Percentiles rank a stretch among this genome's conserved stretches.
Conservation (phyloP, 164 flowering plant genomes). For the Stephania yunnanensis region DNA sequence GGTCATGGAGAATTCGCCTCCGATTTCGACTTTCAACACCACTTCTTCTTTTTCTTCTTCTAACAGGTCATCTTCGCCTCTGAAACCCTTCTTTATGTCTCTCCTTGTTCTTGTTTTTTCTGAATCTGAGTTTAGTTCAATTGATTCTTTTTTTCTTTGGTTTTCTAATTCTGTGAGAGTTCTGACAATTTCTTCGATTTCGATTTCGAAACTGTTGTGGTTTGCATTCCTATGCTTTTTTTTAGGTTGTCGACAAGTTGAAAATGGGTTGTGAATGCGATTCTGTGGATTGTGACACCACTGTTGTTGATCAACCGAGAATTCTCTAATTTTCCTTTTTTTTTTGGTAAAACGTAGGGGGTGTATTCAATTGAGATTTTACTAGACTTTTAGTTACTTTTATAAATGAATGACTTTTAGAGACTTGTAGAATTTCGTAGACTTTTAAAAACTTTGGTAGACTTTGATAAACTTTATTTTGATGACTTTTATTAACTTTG, state of each 20-base stretch:
- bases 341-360: not conserved
- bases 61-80: slow-evolving; percentile 19
- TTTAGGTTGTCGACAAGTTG: not conserved
- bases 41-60: slow-evolving; percentile 14
- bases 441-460: too few species aligned
- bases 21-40: slow-evolving; percentile 10
- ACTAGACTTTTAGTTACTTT: too few species aligned
- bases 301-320: too few species aligned
- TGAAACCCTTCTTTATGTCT: not conserved
- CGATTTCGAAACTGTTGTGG: too few species aligned
- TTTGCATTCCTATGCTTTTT: too few species aligned
- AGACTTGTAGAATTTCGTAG: too few species aligned
- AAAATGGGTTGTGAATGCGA: not conserved
- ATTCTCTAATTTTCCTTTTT: not conserved
- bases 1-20: slow-evolving; percentile 31
- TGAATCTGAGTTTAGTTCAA: not conserved
- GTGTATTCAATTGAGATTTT: too few species aligned
- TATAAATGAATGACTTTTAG: too few species aligned
- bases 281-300: too few species aligned
- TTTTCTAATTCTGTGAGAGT: not conserved
- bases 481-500: too few species aligned
- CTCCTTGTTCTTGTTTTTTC: not conserved
- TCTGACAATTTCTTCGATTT: too few species aligned
- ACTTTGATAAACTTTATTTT: too few species aligned
- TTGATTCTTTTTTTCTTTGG: not conserved